Conservation (phyloP, 2,329 filamentous ascomycete genomes). For the Chalaropsis ovoidea region DNA sequence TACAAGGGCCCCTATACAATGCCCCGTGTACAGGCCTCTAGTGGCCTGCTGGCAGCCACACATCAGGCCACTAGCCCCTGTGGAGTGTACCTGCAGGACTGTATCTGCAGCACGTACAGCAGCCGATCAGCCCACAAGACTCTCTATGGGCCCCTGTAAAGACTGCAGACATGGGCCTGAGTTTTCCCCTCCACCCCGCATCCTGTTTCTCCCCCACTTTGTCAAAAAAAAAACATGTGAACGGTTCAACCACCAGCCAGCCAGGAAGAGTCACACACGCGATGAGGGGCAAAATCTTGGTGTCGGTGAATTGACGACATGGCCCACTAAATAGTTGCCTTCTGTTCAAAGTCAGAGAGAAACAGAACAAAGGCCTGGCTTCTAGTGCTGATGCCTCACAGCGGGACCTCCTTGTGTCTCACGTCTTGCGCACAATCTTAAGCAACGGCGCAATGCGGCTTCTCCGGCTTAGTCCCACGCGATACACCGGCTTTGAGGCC, state of each 20-base stretch:
- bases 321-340: background rate
- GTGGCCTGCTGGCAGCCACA: background rate
- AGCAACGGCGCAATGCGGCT: conserved; percentile 43
- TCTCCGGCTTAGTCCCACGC: conserved; percentile 44
- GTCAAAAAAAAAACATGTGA: background rate
- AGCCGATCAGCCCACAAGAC: background rate
- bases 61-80: background rate
- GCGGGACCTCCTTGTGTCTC: background rate
- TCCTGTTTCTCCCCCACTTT: background rate
- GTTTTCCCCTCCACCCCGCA: background rate
- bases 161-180: background rate
- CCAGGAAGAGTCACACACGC: background rate
- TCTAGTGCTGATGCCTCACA: background rate
- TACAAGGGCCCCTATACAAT: conserved; percentile 14
- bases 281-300: too few species aligned
- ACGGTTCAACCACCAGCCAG: background rate
- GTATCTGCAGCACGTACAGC: background rate
- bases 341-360: background rate
- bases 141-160: conserved; percentile 2
- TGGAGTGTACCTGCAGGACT: background rate
- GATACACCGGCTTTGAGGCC: conserved; percentile 34
- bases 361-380: background rate
- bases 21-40: conserved; percentile 2
- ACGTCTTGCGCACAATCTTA: conserved; percentile 40
- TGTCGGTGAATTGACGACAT: too few species aligned